phyloP scores from a whole-genome alignment of 2,329 filamentous ascomycete species.

The Xylariaceae sp. region DNA sequence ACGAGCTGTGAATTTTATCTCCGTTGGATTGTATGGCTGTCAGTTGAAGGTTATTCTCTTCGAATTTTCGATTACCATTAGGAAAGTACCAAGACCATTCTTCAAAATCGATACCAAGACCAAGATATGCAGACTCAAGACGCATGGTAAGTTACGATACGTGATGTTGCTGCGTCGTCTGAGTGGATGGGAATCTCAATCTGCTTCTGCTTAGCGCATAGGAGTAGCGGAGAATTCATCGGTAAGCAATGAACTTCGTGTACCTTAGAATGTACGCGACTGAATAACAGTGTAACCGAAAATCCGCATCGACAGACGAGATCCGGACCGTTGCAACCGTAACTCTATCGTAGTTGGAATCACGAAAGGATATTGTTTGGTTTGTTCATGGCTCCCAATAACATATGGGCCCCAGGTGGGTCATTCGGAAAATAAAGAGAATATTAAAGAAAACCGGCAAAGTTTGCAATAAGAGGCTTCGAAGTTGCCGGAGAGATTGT shows the following conservation, averaged over 20 bases:
- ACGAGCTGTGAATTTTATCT: neutral
- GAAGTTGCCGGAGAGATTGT: neutral
- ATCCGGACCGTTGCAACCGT: neutral
- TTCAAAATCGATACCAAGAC: neutral
- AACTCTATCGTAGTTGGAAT: neutral
- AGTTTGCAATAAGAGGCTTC: neutral
- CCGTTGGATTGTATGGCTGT: neutral
- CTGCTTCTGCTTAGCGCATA: conserved; percentile 1
- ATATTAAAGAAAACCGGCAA: neutral
- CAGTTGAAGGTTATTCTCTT: neutral
- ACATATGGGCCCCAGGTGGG: neutral
- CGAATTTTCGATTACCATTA: neutral
- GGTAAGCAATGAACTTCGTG: conserved; percentile 16
- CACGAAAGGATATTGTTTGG: neutral
- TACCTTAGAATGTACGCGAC: neutral
- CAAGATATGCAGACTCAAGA: neutral
- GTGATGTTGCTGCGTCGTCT: neutral
- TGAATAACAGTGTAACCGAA: neutral
- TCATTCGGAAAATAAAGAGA: neutral
- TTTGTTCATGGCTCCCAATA: neutral
- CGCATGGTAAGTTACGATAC: neutral
- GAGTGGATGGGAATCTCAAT: neutral
- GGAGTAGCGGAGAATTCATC: conserved; percentile 3
- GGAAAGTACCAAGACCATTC: conserved; percentile 6
- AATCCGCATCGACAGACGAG: neutral